These are phyloP conservation scores for Raffaelea deltoideospora DNA, from an alignment of 2,329 filamentous ascomycete genomes.

Conservation along the genomic window DNA sequence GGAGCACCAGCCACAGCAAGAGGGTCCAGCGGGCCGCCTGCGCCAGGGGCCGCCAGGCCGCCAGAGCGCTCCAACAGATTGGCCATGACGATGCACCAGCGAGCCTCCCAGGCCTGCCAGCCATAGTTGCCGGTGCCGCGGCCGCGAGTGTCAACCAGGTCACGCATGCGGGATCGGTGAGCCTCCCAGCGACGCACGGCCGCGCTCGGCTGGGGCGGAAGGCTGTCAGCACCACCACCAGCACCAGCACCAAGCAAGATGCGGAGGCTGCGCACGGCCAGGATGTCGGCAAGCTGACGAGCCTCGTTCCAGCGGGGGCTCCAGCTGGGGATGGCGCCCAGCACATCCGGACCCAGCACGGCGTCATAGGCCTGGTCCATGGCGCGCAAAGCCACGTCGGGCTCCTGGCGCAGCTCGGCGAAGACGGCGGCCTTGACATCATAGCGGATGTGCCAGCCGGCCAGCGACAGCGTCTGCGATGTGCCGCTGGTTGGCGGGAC, in stretches of 20 bases:
- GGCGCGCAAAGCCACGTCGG: constrained; percentile 71
- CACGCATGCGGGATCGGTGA: constrained; percentile 59
- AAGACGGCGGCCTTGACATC: constrained; percentile 88
- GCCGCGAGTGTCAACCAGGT: constrained; percentile 68
- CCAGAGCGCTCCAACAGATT: constrained; percentile 39
- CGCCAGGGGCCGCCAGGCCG: constrained; percentile 24
- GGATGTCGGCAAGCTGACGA: constrained; percentile 68
- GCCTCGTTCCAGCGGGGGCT: constrained; percentile 83
- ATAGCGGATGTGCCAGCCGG: constrained; percentile 87
- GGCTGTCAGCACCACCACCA: too few relatives aligned
- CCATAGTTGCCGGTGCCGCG: constrained; percentile 81
- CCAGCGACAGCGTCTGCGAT: constrained; percentile 68
- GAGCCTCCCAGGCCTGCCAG: constrained; percentile 85
- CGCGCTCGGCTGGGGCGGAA: constrained; percentile 63
- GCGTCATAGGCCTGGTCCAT: constrained; percentile 80
- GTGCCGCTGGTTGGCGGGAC: constrained; percentile 70
- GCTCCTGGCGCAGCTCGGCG: constrained; percentile 84
- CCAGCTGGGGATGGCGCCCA: constrained; percentile 84
- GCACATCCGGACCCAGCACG: constrained; percentile 65
- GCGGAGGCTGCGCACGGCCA: constrained; percentile 66
- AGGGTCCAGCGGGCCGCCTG: constrained; percentile 27
- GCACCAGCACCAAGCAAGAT: constrained; percentile 68
- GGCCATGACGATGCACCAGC: constrained; percentile 51
- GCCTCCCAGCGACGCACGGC: constrained; percentile 68
- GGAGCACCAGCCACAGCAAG: constrained; percentile 36